Evolutionary conservation across 306 rosid genomes (phyloP), one percentile per base, ranked within the genome.

Genomic region (Acacia melanoxylon): DNA sequence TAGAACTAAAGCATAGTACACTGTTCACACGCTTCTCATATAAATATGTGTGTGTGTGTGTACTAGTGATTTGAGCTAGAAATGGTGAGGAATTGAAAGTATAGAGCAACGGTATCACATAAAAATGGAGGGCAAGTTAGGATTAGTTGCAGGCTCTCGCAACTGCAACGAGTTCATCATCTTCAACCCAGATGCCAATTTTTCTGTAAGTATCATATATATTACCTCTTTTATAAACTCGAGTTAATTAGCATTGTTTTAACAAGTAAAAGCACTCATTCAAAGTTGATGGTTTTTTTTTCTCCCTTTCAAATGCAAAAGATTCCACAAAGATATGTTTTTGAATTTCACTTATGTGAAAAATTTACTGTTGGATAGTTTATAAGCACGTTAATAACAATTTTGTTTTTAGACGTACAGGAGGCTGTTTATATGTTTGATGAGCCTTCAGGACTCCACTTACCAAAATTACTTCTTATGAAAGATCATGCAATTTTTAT

Each of bases 61-160:
- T 17, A 1, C 1, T 0, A 29, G 48, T 72, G n/a, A 35, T 33
- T 20, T 12, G n/a, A 75, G 41, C 41, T 6, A 37, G 24, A 68
- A 68, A 67, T 66, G 51, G 41, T 33, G 62, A 44, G 69, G 44
- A 58, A 8, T 58, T 58, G 3, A 54, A 6, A 17, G 27, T 8
- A 20, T 1, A 54, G 62, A 11, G 35, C 4, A 54, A 54, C 22
- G 24, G 6, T 19, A 6, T 15, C 59, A 52, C 15, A 58, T 3
- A 10, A 58, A 22, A 10, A 89, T 89, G 93, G 91, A 81, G 66
- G 83, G 65, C 46, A 85, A 78, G 78, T 78, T 85, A 1, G 91
- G 93, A 66, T 80, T 92, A 71, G 93, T 92, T 24, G 94, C 91
- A 17, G 93, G 97, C 65, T 92, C 97, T 63, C 97, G 84, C 83